Conservation (phyloP, 495 filamentous ascomycete genomes). For the Cercophora sp. region DNA sequence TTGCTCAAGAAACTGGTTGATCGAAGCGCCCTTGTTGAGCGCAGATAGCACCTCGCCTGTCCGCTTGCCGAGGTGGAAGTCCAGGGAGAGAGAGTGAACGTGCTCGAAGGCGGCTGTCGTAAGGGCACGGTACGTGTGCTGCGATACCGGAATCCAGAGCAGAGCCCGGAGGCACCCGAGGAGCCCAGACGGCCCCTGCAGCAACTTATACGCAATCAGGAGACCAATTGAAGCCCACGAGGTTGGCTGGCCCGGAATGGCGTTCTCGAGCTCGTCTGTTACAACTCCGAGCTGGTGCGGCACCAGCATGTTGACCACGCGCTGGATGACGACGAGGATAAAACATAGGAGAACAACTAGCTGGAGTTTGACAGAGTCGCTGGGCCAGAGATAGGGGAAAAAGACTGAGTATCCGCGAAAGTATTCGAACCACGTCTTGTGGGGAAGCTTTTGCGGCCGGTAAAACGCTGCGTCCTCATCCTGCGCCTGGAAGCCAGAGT, state of each 20-base stretch:
- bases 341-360: slow-evolving; percentile 76
- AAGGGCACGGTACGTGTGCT: slow-evolving; percentile 92
- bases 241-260: slow-evolving; percentile 7
- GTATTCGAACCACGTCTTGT: slow-evolving; percentile 63
- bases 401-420: slow-evolving; percentile 81
- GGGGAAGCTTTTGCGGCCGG: slow-evolving; percentile 43
- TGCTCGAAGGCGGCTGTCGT: slow-evolving; percentile 96
- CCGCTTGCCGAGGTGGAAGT: slow-evolving; percentile 95
- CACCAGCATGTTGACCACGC: slow-evolving; percentile 75
- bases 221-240: slow-evolving; percentile 57
- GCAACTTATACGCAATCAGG: slow-evolving; percentile 74
- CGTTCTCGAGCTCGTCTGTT: slow-evolving; percentile 56
- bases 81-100: slow-evolving; percentile 88
- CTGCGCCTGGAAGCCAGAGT: slow-evolving; percentile 30
- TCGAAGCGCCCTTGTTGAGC: slow-evolving; percentile 89
- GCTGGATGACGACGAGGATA: slow-evolving; percentile 67
- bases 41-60: slow-evolving; percentile 94
- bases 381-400: slow-evolving; percentile 93
- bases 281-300: slow-evolving; percentile 73
- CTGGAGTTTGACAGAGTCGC: slow-evolving; percentile 67
- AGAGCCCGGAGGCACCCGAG: slow-evolving; percentile 76
- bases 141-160: slow-evolving; percentile 92
- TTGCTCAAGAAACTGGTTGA: slow-evolving; percentile 95
- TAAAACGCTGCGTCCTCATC: slow-evolving; percentile 51
- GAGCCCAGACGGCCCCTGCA: slow-evolving; percentile 84